These are phyloP conservation scores for Primulina huaijiensis DNA, from an alignment of 257 asterid species.

Conservation along the genomic window DNA sequence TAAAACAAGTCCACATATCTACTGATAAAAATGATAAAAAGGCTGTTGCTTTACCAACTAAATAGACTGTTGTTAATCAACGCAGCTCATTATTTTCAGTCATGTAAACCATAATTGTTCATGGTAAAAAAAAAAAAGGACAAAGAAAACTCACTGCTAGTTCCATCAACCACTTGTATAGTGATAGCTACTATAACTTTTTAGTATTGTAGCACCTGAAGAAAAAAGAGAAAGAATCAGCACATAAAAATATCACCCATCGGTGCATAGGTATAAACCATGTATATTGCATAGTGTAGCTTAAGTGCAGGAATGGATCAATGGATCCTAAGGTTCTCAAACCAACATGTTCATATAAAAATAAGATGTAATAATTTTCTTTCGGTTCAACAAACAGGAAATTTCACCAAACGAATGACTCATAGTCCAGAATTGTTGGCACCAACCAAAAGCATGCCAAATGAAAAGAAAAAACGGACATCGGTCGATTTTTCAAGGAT, in stretches of 20 bases:
- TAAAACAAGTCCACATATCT: neutral
- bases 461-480: neutral
- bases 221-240: conserved; percentile 15
- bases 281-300: neutral
- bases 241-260: conserved; percentile 9
- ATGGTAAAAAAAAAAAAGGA: conserved; percentile 18
- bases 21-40: neutral
- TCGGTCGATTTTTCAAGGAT: neutral
- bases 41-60: neutral
- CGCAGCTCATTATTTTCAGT: neutral
- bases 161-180: conserved; percentile 41
- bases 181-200: conserved; percentile 24
- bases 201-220: conserved; percentile 35
- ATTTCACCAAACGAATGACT: neutral
- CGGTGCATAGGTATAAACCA: neutral
- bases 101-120: neutral
- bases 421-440: neutral
- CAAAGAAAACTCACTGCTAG: conserved; percentile 45
- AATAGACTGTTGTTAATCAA: neutral
- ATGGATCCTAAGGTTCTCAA: neutral
- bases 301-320: conserved; percentile 4
- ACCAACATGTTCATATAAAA: neutral
- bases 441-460: neutral
- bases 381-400: conserved; percentile 1
- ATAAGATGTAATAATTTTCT: neutral